These are phyloP conservation scores for Fraxinus dipetala DNA, from an alignment of 305 asterid species.

Conservation along the genomic window DNA sequence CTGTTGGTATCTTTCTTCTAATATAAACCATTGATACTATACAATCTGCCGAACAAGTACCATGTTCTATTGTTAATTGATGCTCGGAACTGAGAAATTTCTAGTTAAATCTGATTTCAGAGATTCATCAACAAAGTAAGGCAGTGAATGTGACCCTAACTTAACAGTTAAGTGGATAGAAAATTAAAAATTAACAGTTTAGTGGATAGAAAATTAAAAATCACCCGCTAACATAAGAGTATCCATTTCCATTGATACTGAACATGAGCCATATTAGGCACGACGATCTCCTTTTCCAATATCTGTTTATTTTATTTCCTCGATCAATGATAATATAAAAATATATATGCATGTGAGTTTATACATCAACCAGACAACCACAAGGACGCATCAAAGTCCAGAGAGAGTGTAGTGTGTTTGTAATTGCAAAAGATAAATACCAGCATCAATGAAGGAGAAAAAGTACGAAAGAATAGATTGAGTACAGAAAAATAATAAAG, in stretches of 20 bases:
- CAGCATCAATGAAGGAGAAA: neutral
- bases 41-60: neutral
- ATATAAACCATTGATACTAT: neutral
- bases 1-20: neutral
- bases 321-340: neutral
- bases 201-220: neutral
- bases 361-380: neutral
- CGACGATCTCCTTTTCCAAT: neutral
- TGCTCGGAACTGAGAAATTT: neutral
- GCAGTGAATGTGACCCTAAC: neutral
- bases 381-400: neutral
- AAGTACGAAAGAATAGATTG: neutral
- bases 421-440: neutral
- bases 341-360: neutral
- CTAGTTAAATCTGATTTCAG: neutral
- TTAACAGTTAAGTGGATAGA: neutral
- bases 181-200: neutral
- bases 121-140: neutral
- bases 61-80: neutral
- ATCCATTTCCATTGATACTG: neutral
- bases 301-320: neutral
- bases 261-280: neutral
- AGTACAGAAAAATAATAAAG: slow-evolving; percentile 1
- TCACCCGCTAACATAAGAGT: neutral
- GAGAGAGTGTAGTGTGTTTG: neutral